Evolutionary conservation across 2,329 filamentous ascomycete genomes (phyloP), one percentile per base, ranked within the genome.

Genomic region (Cladosporium cucumerinum): DNA sequence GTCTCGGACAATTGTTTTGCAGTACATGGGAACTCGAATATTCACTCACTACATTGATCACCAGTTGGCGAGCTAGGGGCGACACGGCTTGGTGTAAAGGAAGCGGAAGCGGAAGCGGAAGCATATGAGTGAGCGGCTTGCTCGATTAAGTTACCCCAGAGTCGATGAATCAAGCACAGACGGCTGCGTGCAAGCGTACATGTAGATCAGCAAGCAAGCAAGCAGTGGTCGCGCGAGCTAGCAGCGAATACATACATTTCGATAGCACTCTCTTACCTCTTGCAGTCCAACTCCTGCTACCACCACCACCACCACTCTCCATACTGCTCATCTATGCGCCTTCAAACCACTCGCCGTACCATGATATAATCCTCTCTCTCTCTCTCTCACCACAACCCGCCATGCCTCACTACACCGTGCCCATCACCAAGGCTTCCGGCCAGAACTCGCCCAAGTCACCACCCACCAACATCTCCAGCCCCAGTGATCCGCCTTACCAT

Each of bases 401-500:
- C 12, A 78, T 78, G 76, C 75, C 76, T 65, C 75, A 77, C 69
- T 76, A 72, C 65, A 74, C 72, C 26, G 63, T 73, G 49, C 71
- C 72, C 65, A 69, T 78, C 68, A 63, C 67, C 30, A 60, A 69
- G 8, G 64, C 65, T 43, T 67, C 71, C 63, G 70, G 67, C 54
- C 71, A 71, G 66, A 77, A 82, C 69, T 80, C 80, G 36, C 81
- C 82, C 68, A 87, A 86, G 72, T 81, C 83, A 66, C 78, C 81
- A 49, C 85, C 85, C 12, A 70, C 77, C 34, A 81, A 81, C 68
- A 75, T 85, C 65, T 86, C 82, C 76, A 76, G 77, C 67, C 80
- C 84, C 65, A 82, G 79, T 65, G 86, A 89, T 39, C 85, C 83
- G 57, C 86, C 86, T 1, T 89, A 88, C 75, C 83, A 83, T 70